Evolutionary conservation across 164 flowering plant species (phyloP), one percentile per base, ranked within the genome.

Genomic region (Litsea cubeba): DNA sequence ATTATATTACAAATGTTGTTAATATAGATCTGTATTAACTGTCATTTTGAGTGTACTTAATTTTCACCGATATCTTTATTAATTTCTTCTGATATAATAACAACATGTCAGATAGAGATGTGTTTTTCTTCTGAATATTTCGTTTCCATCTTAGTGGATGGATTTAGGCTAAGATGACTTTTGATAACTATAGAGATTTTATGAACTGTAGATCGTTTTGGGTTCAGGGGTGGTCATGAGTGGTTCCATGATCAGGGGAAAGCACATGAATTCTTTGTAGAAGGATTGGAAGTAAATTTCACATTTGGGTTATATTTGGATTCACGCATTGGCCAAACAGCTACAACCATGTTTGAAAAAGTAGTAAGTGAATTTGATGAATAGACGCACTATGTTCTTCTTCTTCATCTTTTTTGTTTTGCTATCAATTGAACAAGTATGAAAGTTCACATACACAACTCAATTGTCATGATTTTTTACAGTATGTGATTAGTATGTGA

Each of bases 241-340:
- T 30, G 32, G 32, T 30, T 62, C 25, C n/a, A 23, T 26, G n/a
- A 50, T 58, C 78, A 94, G 98, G 98, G 97, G 50, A 94, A 92
- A 81, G 93, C 90, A 62, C 94, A 95, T 54, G 91, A 83, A 50
- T 81, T 83, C 77, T 50, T 78, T 69, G 77, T 72, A 18, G 90
- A 88, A 62, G 85, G 81, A 69, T 76, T 80, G 74, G 76, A 76
- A 69, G 81, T 76, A 40, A 78, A 65, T 65, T 71, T 65, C 22
- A 60, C 86, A 28, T 74, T 81, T 76, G 93, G 81, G 46, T 46
- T 79, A 68, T 85, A 83, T 79, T 73, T 77, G 40, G 81, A 87
- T 74, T 79, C 85, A 30, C 79, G 78, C 71, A 83, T 76, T 74
- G 46, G 24, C 65, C 81, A 87, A 50, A 80, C 92, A 7, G 62